phyloP scores from a whole-genome alignment of 371 early-diverging fungal genomes.

The Cokeromyces recurvatus region DNA sequence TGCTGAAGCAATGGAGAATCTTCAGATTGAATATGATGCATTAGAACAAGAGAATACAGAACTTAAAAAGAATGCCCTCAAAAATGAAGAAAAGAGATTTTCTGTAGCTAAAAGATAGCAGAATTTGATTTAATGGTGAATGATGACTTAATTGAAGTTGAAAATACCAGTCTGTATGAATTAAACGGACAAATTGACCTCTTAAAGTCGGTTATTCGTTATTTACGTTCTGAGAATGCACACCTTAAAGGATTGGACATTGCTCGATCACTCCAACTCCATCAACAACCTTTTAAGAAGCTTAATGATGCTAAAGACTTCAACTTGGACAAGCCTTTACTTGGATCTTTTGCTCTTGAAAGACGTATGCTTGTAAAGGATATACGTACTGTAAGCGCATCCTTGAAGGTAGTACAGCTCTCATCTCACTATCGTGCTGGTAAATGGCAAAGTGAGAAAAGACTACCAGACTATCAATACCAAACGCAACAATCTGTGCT shows the following conservation, averaged over 20 bases:
- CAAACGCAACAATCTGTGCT: constrained; percentile 69
- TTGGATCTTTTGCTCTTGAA: constrained; percentile 29
- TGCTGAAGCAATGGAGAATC: constrained; percentile 67
- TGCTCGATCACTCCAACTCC: constrained; percentile 30
- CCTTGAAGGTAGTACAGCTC: constrained; percentile 48
- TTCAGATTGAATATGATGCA: constrained; percentile 68
- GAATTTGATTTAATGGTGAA: constrained; percentile 18
- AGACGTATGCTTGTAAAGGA: constrained; percentile 35
- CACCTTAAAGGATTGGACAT: constrained; percentile 65
- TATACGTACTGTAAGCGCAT: constrained; percentile 40
- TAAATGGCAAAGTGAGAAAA: constrained; percentile 58
- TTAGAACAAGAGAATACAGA: constrained; percentile 65
- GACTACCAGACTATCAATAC: constrained; percentile 62
- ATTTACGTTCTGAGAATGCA: constrained; percentile 78
- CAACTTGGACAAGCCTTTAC: background rate
- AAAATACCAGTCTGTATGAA: constrained; percentile 9
- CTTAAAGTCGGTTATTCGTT: constrained; percentile 70
- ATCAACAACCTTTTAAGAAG: constrained; percentile 16
- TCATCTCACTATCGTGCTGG: constrained; percentile 15
- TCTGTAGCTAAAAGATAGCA: constrained; percentile 27
- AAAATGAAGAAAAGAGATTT: constrained; percentile 39
- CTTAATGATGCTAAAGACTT: background rate
- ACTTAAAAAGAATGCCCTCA: constrained; percentile 50
- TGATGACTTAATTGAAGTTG: constrained; percentile 4
- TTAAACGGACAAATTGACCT: constrained; percentile 47